Evolutionary conservation across 129 eudicot genomes (phyloP), one percentile per base, ranked within the genome.

Genomic region (Lactuca sativa): DNA sequence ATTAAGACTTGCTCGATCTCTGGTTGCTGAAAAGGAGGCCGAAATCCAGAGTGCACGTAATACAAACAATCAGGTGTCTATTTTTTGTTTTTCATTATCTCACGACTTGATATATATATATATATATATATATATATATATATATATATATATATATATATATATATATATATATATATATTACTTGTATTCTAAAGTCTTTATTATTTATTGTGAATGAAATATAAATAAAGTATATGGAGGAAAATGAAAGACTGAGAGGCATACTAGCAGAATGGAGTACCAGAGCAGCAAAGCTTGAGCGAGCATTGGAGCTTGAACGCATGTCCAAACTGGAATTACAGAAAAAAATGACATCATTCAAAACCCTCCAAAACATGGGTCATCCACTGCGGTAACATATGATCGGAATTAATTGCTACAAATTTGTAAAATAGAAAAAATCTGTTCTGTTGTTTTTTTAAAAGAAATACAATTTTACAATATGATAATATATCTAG

Each of bases 181-280:
- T 25, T 18, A 11, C 55, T 62, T 51, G 56, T 62, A 36, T 64
- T 58, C 56, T 71, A 64, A 71, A 59, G 48, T 40, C 32, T 49
- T 64, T 48, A 25, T 25, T 25, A 25, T 25, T 25, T 40, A 4
- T 33, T 56, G 58, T 44, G 9, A 11, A 76, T 69, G 56, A 61
- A 37, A 5, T 44, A 77, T 81, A 95, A 97, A 90, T 87, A 77
- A 78, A 95, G 99, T 95, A 90, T 64, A 88, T 90, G 71, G 99
- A 90, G 73, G 99, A 95, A 86, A 95, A 90, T 56, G 99, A 90
- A 79, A 86, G 99, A 62, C 83, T 95, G 56, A 82, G 99, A 76
- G 96, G 89, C 48, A 90, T 90, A 70, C 73, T 95, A 32, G 93
- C 96, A 47, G 99, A 95, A 77, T 95, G 99, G 99, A 95, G 99